phyloP scores from a whole-genome alignment of 1,284 basidiomycete species.

The Neolentinus lepideus region DNA sequence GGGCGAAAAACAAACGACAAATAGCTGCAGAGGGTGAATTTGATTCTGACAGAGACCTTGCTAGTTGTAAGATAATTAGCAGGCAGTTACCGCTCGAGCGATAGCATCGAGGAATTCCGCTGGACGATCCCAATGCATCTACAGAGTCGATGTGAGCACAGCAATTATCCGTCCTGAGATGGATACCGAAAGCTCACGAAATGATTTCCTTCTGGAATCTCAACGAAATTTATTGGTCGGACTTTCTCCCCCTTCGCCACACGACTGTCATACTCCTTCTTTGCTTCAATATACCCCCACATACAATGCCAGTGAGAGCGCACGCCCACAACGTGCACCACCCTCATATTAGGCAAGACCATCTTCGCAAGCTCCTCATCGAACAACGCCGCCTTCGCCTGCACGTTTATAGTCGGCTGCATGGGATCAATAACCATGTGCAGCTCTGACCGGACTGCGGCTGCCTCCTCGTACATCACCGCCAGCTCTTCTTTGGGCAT shows the following conservation, averaged over 20 bases:
- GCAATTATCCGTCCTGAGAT: neutral
- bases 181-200: conserved; percentile 16
- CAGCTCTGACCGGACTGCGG: neutral
- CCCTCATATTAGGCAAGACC: neutral
- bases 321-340: conserved; percentile 13
- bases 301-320: conserved; percentile 16
- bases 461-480: neutral
- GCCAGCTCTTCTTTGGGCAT: neutral
- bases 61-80: neutral
- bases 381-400: neutral
- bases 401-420: neutral
- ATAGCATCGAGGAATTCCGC: neutral
- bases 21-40: too few species aligned
- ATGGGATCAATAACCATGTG: neutral
- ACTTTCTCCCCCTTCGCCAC: conserved; percentile 7
- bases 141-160: neutral
- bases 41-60: neutral
- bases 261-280: conserved; percentile 14
- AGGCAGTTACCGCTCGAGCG: neutral
- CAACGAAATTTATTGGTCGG: conserved; percentile 14
- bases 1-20: too few species aligned
- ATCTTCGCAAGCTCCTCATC: neutral
- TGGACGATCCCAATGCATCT: neutral
- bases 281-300: conserved; percentile 18
- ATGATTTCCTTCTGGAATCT: conserved; percentile 21